Base-by-base conservation (phyloP, 805 yeast genomes). In the Spathaspora gorwiae region DNA sequence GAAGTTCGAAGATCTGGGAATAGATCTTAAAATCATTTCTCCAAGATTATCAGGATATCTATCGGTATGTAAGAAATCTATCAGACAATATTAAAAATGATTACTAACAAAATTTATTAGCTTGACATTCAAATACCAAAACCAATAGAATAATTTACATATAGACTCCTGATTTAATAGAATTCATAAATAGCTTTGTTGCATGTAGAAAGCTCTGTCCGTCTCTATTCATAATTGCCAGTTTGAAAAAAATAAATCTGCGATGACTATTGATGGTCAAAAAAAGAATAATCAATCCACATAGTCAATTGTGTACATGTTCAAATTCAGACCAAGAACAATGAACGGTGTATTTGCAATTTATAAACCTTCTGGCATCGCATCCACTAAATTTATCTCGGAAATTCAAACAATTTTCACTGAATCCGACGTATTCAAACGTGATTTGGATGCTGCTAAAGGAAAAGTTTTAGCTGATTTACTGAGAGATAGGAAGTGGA, bases 301-400 rank as follows among this genome's bases (percentile, higher is more conserved):
- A n/a, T n/a, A n/a, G 15, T 29, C 40, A 9, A 10, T 19, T 26
- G 4, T 2, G 13, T 40, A 30, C 36, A 51, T 51, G 53, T 45
- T 45, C 51, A 8, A 43, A 45, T 47, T 32, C 31, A 31, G 37
- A 13, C 43, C 46, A 11, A 49, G 39, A 31, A 51, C 46, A 30
- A 87, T 92, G 96, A 88, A 90, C 56, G 98, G 99, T 37, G 78
- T 94, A 1, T 88, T 92, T 71, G 98, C 98, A 7, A 79, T 92
- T 37, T 84, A 84, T 52, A 92, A 92, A 61, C 98, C 98, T 0
- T 68, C 82, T 12, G 97, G 97, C 0, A 76, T 87, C 10, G 73
- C 95, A 1, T 90, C 97, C 0, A 79, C 90, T 14, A 79, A 83
- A 45, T 81, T 88, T 46, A 73, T 94, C 44, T 76, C 78, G 38